Evolutionary conservation across 805 yeast species (phyloP), one percentile per base, ranked within the genome.

Genomic region (Scheffersomyces coipomensis): DNA sequence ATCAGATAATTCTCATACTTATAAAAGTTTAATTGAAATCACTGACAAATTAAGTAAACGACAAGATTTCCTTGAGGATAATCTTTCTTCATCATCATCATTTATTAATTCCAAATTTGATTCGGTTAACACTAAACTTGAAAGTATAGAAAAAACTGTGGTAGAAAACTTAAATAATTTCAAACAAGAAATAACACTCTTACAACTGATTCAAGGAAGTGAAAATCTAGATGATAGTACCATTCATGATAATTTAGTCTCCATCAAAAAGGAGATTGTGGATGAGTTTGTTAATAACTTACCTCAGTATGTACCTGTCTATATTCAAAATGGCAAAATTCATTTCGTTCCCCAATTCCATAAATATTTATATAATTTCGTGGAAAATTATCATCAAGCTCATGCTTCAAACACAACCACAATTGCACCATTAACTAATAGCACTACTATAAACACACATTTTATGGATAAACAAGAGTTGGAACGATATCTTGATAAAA

Each of bases 301-400:
- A 16, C 71, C 72, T 3, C 45, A 51, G 2, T 53, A 56, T 19
- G 46, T 66, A 10, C 73, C 72, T 0, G 58, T 62, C 1, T 37
- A 37, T 42, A 44, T 58, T 17, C 58, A 59, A 35, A 49, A 68
- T 37, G 49, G 51, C 10, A 61, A 63, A 35, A 52, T 69, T n/a
- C 71, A 64, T 38, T 62, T 60, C 34, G 40, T 58, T 3, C 72
- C 74, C 0, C 71, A 66, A 40, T 68, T 69, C 42, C 66, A 61
- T 27, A 57, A 60, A 32, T 66, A 56, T 40, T 47, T 68, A 35
- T 56, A 52, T 38, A 49, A 53, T 24, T 64, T 67, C 34, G 44
- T 66, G 16, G 68, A 62, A n/a, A 56, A 51, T 16, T 55, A 55
- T 35, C 29, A 37, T 29, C 44, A 51, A 12, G 47, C 45, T n/a